Evolutionary conservation across 106 monocot species (phyloP), one percentile per base, ranked within the genome.

Genomic region (Phalaenopsis aphrodite): DNA sequence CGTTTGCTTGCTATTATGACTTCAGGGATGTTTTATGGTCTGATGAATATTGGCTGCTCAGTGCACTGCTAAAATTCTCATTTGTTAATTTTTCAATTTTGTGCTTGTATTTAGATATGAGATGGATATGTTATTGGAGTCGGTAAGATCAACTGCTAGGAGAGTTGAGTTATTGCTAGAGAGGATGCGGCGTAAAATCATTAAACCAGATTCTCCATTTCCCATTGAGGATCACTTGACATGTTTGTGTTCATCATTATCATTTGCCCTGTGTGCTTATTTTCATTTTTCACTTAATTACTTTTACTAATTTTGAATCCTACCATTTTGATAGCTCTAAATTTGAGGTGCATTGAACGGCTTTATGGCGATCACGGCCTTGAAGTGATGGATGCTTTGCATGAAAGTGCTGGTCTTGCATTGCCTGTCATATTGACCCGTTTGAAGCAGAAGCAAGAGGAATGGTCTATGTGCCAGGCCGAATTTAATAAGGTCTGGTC

Each of bases 401-500:
- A 83, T 42, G 88, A 92, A 66, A 90, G 92, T 77, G 83, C 95
- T 75, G 82, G 80, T 77, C 76, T 89, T 85, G 84, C 92, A 75
- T 85, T 95, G 37, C 90, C 92, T 75, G 83, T 95, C 15, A 86
- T 95, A 81, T 87, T 92, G 55, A 84, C 86, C 52, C 95, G 95
- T 65, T 65, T 95, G 78, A 95, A 95, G 80, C 95, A 95, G 77
- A 95, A 95, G 79, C 92, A 92, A 85, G 92, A 90, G 61, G 95
- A 92, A 80, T 92, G 92, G 90, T 85, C 82, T 56, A 89, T 81
- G 79, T 89, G 92, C 24, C 87, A 90, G 24, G 23, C 85, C 77
- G 90, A 90, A 83, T 95, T 95, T 79, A 92, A 90, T 78, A 95
- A 92, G 75, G 88, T 90, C 18, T 95, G 92, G 90, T 84, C 95